A percentile compares a stretch with the other conserved stretches of the same genome.
Evolutionary conservation across 2,329 filamentous ascomycete genomes (phyloP).

Genomic region (Tricladium varicosporioides): DNA sequence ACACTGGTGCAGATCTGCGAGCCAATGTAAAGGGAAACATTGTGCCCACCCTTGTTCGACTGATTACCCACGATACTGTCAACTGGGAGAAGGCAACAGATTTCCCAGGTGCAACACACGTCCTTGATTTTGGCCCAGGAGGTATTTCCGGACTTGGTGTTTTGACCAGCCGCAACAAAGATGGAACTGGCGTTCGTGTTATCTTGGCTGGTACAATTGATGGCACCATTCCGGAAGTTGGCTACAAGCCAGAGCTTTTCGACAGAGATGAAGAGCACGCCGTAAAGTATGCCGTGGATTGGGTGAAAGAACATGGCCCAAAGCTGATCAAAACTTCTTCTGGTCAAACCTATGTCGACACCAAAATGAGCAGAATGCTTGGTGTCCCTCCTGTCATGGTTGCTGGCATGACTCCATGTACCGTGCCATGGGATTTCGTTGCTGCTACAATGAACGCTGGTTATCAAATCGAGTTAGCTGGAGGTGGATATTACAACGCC

Average conservation of each 20-base stretch:
- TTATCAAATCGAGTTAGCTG: conserved; percentile 89
- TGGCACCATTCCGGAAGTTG: conserved; percentile 84
- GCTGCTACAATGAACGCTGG: conserved; percentile 91
- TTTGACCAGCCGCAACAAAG: conserved; percentile 97
- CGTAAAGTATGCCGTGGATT: conserved; percentile 91
- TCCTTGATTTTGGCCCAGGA: conserved; percentile 94
- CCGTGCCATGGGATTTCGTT: conserved; percentile 88
- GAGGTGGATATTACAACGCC: conserved; percentile 84
- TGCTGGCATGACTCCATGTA: conserved; percentile 90
- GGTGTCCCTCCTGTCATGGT: conserved; percentile 87
- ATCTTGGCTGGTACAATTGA: conserved; percentile 93
- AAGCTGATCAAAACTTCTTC: conserved; percentile 84
- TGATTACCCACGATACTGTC: conserved; percentile 92
- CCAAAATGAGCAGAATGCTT: conserved; percentile 87
- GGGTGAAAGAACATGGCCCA: conserved; percentile 97
- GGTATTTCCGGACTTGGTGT: conserved; percentile 95
- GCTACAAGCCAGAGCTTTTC: conserved; percentile 97
- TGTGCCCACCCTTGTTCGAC: conserved; percentile 79
- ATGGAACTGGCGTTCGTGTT: conserved; percentile 94
- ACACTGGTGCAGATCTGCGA: conserved; percentile 82
- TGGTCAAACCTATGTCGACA: conserved; percentile 90
- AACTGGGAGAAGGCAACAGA: conserved; percentile 95
- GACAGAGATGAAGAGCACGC: conserved; percentile 94
- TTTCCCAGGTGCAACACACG: conserved; percentile 88
- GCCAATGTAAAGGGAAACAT: conserved; percentile 70